phyloP scores from a whole-genome alignment of 108 stramenopile species.

The Pseudonitzschia multistriata region DNA sequence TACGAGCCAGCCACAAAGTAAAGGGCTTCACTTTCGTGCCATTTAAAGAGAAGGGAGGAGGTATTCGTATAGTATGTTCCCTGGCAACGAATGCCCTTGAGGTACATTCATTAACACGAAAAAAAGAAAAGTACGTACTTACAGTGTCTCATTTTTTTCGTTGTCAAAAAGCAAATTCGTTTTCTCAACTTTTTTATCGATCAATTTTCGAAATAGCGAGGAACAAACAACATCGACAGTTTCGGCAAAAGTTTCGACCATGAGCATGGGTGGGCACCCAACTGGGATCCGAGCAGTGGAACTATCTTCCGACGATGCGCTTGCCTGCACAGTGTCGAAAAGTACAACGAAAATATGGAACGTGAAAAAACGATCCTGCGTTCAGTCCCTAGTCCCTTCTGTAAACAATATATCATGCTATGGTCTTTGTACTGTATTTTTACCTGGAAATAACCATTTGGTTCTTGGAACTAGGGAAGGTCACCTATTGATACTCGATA shows the following conservation, averaged over 20 bases:
- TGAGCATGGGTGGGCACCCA: slow-evolving; percentile 93
- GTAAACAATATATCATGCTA: slow-evolving; percentile 57
- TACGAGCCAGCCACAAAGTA: slow-evolving; percentile 83
- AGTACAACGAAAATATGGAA: slow-evolving; percentile 93
- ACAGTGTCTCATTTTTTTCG: background rate
- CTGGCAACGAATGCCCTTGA: slow-evolving; percentile 91
- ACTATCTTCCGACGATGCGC: slow-evolving; percentile 82
- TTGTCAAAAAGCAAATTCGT: background rate
- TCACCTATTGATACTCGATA: slow-evolving; percentile 72
- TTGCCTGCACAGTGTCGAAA: slow-evolving; percentile 88
- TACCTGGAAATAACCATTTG: slow-evolving; percentile 88
- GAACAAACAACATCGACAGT: slow-evolving; percentile 3
- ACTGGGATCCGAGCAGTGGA: slow-evolving; percentile 92
- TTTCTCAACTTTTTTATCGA: background rate
- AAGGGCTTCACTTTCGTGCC: slow-evolving; percentile 70
- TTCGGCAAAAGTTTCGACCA: slow-evolving; percentile 39
- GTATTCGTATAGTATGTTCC: slow-evolving; percentile 75
- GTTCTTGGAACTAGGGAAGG: slow-evolving; percentile 88
- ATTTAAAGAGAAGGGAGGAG: slow-evolving; percentile 54
- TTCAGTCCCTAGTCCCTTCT: slow-evolving; percentile 69
- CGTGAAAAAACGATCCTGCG: slow-evolving; percentile 73
- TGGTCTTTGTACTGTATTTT: slow-evolving; percentile 89
- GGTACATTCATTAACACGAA: slow-evolving; percentile 59
- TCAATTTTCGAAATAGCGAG: slow-evolving; percentile 16
- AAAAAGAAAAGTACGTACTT: slow-evolving; percentile 22